phyloP scores from a whole-genome alignment of 305 asterid species.

The Fraxinus sp. region DNA sequence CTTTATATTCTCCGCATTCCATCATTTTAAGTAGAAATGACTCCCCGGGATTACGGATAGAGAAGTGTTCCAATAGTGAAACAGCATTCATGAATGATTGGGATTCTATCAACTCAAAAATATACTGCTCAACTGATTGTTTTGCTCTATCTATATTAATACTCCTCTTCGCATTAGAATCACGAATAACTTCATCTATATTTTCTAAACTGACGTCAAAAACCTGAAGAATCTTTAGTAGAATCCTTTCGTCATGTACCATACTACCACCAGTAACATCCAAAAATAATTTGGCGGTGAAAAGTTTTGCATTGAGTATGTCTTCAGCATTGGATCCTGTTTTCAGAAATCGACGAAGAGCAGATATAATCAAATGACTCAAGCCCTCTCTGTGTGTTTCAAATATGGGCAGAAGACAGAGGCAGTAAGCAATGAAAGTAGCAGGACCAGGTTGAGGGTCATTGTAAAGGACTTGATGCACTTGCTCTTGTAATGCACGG shows the following conservation, averaged over 20 bases:
- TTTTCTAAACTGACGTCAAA: conserved; percentile 53
- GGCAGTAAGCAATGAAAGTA: conserved; percentile 69
- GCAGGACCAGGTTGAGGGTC: conserved; percentile 69
- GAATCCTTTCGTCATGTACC: conserved; percentile 56
- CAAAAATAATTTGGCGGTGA: conserved; percentile 64
- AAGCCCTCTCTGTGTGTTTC: conserved; percentile 62
- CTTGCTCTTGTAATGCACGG: conserved; percentile 68
- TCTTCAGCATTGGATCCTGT: conserved; percentile 44
- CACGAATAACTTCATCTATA: conserved; percentile 49
- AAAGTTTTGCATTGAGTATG: conserved; percentile 44
- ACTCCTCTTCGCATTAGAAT: conserved; percentile 32
- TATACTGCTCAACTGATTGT: conserved; percentile 59
- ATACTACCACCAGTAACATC: conserved; percentile 40
- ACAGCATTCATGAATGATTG: conserved; percentile 65
- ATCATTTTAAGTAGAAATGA: conserved; percentile 66
- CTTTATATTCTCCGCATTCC: conserved; percentile 55
- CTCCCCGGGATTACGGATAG: conserved; percentile 58
- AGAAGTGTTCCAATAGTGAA: conserved; percentile 67
- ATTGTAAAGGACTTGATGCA: conserved; percentile 49
- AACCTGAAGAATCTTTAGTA: conserved; percentile 62
- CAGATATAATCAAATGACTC: conserved; percentile 78
- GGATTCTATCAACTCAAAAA: conserved; percentile 48
- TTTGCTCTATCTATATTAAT: conserved; percentile 40
- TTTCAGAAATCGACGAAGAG: conserved; percentile 62
- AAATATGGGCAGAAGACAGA: conserved; percentile 58